A percentile compares a stretch with the other conserved stretches of the same genome.
These are phyloP conservation scores for Fusarium transvaalense DNA, from an alignment of 2,329 filamentous ascomycete genomes.

Conservation along the genomic window DNA sequence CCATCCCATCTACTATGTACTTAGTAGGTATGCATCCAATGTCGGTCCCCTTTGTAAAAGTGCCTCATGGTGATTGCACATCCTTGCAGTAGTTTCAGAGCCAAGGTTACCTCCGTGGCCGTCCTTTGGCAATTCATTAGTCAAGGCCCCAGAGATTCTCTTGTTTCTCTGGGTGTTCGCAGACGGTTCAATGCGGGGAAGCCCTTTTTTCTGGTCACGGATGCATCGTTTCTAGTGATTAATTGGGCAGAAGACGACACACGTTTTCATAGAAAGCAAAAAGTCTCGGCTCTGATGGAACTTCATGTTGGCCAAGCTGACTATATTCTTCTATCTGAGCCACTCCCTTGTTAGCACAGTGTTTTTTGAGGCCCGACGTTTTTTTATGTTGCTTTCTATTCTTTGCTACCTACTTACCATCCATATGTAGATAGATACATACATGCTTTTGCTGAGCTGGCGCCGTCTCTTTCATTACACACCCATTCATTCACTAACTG, in stretches of 20 bases:
- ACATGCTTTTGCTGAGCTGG: conserved; percentile 22
- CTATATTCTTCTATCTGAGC: conserved; percentile 13
- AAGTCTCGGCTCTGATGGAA: conserved; percentile 28
- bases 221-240: conserved; percentile 35
- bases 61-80: conserved; percentile 31
- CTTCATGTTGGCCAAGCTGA: conserved; percentile 23
- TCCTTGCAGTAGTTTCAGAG: conserved; percentile 37
- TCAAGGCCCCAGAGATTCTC: conserved; percentile 15
- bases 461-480: conserved; percentile 20
- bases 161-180: conserved; percentile 24
- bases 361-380: conserved; percentile 24
- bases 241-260: conserved; percentile 28
- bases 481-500: conserved; percentile 24
- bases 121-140: conserved; percentile 31
- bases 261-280: conserved; percentile 29
- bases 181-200: conserved; percentile 38
- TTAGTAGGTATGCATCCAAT: too few relatives aligned
- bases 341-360: conserved; percentile 24
- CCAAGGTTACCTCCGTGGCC: conserved; percentile 31
- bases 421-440: neutral
- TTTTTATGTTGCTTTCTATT: neutral
- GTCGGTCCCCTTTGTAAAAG: conserved; percentile 13
- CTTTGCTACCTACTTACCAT: too few relatives aligned
- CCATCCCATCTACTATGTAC: neutral
- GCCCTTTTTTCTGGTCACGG: conserved; percentile 34